phyloP scores from a whole-genome alignment of 257 asterid species.

The Sherardia arvensis region DNA sequence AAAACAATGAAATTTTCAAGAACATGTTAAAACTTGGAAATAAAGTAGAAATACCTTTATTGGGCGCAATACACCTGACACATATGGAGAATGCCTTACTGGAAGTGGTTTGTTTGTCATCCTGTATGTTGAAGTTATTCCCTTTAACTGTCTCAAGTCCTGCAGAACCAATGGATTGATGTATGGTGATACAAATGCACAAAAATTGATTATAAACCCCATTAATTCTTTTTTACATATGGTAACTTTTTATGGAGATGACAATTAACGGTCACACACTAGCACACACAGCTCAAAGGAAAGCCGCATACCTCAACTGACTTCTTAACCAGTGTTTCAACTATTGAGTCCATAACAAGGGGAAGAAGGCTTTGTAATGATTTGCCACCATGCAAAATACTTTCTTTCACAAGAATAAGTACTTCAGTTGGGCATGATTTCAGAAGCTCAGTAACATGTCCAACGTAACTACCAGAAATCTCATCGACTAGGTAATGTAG shows the following conservation, averaged over 20 bases:
- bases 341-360: constrained; percentile 48
- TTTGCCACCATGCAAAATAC: constrained; percentile 70
- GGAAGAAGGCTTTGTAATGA: constrained; percentile 71
- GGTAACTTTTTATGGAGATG: not conserved
- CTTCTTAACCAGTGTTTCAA: constrained; percentile 69
- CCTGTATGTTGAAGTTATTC: constrained; percentile 94
- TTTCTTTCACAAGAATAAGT: constrained; percentile 72
- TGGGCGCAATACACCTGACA: constrained; percentile 74
- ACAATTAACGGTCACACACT: not conserved
- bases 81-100: constrained; percentile 87
- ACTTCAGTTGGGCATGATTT: constrained; percentile 66
- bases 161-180: constrained; percentile 25
- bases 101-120: constrained; percentile 98
- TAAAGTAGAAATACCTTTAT: constrained; percentile 47
- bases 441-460: constrained; percentile 59
- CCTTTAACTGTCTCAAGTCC: constrained; percentile 88
- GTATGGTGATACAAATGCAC: not conserved
- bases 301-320: constrained; percentile 61
- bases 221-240: not conserved
- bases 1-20: not conserved
- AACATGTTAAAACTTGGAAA: too few species aligned
- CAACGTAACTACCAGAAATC: constrained; percentile 61
- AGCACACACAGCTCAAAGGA: not conserved
- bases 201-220: not conserved
- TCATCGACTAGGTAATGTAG: constrained; percentile 52